phyloP scores from a whole-genome alignment of 768 basidiomycete species.

The Cystobasidium tubakii region DNA sequence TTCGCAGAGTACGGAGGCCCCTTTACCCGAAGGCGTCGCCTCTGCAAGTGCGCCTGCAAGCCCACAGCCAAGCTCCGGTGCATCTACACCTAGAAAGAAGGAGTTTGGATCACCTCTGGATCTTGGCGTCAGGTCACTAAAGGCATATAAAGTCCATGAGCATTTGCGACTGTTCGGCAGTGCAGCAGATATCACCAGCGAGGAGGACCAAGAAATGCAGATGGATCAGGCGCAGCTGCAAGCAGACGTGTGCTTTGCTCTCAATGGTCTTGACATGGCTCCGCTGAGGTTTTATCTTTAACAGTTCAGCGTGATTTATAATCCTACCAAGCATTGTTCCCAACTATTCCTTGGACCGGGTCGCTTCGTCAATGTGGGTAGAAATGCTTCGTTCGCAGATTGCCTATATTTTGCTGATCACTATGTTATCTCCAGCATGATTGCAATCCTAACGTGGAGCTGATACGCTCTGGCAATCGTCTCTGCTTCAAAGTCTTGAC shows the following conservation, averaged over 20 bases:
- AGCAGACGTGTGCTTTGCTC: slow-evolving; percentile 15
- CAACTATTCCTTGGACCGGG: slow-evolving; percentile 40
- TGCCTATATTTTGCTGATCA: neutral
- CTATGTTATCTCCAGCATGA: slow-evolving; percentile 29
- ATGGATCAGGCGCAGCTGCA: slow-evolving; percentile 30
- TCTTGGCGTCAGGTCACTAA: slow-evolving; percentile 19
- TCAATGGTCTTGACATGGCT: neutral
- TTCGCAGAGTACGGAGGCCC: neutral
- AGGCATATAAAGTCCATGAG: slow-evolving; percentile 17
- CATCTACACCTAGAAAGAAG: neutral
- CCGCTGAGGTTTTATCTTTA: neutral
- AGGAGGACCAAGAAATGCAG: slow-evolving; percentile 24
- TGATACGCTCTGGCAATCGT: slow-evolving; percentile 31
- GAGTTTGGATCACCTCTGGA: slow-evolving; percentile 15
- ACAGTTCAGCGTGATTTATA: slow-evolving; percentile 39
- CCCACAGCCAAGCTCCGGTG: neutral
- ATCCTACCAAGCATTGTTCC: slow-evolving; percentile 20
- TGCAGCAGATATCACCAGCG: slow-evolving; percentile 28
- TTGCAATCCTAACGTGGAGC: slow-evolving; percentile 35
- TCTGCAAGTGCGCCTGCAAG: neutral
- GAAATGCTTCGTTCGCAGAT: neutral
- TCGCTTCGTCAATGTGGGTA: slow-evolving; percentile 38
- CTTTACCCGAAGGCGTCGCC: neutral
- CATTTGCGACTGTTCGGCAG: slow-evolving; percentile 19
- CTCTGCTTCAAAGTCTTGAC: slow-evolving; percentile 37